Conservation (phyloP, 106 monocot species). For the Dioscorea alata region DNA sequence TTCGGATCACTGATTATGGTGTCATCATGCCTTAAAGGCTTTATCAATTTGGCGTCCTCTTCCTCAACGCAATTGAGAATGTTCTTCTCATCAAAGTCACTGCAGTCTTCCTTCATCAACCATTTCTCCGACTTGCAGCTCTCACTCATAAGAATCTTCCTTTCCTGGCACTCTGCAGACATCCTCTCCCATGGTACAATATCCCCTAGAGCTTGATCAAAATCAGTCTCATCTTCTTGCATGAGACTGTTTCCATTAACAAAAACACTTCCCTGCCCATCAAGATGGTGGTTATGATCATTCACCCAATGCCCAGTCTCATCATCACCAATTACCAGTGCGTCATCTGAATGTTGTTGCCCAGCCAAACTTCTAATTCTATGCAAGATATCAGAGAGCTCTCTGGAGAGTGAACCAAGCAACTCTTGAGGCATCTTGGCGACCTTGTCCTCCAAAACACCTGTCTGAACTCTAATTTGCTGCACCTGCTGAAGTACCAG, state of each 20-base stretch:
- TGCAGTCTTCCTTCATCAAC: slow-evolving; percentile 70
- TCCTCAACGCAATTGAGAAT: slow-evolving; percentile 71
- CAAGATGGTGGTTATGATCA: slow-evolving; percentile 30
- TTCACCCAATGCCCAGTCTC: slow-evolving; percentile 55
- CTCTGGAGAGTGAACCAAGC: slow-evolving; percentile 24
- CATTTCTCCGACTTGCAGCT: slow-evolving; percentile 69
- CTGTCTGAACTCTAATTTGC: slow-evolving; percentile 53
- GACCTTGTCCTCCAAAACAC: slow-evolving; percentile 57
- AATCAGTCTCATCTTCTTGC: slow-evolving; percentile 73
- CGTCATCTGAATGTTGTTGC: slow-evolving; percentile 33
- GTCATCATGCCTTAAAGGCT: slow-evolving; percentile 66
- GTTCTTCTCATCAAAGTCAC: slow-evolving; percentile 84
- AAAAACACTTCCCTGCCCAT: slow-evolving; percentile 44
- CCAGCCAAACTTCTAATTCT: slow-evolving; percentile 53
- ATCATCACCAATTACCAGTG: slow-evolving; percentile 37
- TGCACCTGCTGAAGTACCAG: slow-evolving; percentile 62
- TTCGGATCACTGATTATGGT: slow-evolving; percentile 39
- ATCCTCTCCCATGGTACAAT: slow-evolving; percentile 70
- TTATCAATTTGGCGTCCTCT: slow-evolving; percentile 73
- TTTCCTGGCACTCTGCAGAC: slow-evolving; percentile 44
- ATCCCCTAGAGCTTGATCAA: slow-evolving; percentile 51
- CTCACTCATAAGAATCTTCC: slow-evolving; percentile 55
- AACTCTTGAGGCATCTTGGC: slow-evolving; percentile 49
- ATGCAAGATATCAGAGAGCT: slow-evolving; percentile 52
- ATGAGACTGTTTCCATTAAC: slow-evolving; percentile 62